phyloP scores from a whole-genome alignment of 2,329 filamentous ascomycete species.

The Chaetomiaceae sp. region DNA sequence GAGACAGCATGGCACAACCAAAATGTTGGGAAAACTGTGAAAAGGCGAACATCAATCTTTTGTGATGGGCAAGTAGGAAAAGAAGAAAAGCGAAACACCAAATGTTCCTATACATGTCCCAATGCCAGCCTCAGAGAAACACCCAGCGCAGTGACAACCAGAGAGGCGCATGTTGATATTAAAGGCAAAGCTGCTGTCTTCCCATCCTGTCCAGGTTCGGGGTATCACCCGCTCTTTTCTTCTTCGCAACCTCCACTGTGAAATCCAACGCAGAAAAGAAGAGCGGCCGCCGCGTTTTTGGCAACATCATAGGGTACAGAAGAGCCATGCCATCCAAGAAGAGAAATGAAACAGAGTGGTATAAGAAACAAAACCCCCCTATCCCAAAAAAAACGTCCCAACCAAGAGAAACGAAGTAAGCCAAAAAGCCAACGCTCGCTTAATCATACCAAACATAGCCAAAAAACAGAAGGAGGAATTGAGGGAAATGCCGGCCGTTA shows the following conservation, averaged over 20 bases:
- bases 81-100: slow-evolving; percentile 11
- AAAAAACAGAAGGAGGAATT: slow-evolving; percentile 12
- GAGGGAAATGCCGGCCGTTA: slow-evolving; percentile 9
- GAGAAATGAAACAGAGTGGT: slow-evolving; percentile 7
- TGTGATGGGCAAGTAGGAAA: neutral
- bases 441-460: slow-evolving; percentile 7
- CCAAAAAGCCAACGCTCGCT: slow-evolving; percentile 26
- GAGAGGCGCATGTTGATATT: slow-evolving; percentile 9
- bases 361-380: slow-evolving; percentile 12
- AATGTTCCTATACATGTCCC: slow-evolving; percentile 16
- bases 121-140: slow-evolving; percentile 5
- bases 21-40: slow-evolving; percentile 17
- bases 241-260: slow-evolving; percentile 16
- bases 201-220: slow-evolving; percentile 21
- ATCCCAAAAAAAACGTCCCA: neutral
- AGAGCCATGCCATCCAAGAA: slow-evolving; percentile 1
- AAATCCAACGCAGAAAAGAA: neutral
- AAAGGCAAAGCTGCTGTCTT: slow-evolving; percentile 15
- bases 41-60: slow-evolving; percentile 8
- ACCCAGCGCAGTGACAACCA: neutral
- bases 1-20: slow-evolving; percentile 31
- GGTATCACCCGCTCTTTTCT: slow-evolving; percentile 28
- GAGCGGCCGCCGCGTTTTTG: slow-evolving; percentile 1
- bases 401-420: slow-evolving; percentile 27
- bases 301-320: slow-evolving; percentile 1